Evolutionary conservation across 139 green algal species (phyloP).

Genomic region (Chlamydomonas sp.): DNA sequence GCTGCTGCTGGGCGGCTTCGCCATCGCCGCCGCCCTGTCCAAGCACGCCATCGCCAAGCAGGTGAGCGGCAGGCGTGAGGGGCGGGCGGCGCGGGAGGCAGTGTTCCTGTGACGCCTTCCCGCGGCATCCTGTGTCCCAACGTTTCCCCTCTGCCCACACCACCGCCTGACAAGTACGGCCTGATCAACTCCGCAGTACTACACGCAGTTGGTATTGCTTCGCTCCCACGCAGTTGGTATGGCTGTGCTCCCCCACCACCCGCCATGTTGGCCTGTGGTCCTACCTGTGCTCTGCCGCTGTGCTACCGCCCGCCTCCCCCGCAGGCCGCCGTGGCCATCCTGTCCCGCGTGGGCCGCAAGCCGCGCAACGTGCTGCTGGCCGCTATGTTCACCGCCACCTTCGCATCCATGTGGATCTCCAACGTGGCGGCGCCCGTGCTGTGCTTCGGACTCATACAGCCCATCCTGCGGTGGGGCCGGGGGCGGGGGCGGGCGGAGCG

Average conservation of each 20-base stretch:
- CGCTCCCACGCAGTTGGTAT: no score
- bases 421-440: conserved; percentile 85
- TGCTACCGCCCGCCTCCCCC: conserved; percentile 76
- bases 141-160: no score
- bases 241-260: no score
- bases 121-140: no score
- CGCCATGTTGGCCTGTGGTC: no score
- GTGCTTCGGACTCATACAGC: conserved; percentile 73
- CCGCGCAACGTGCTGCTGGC: conserved; percentile 73
- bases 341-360: conserved; percentile 60
- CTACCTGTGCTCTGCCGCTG: no score
- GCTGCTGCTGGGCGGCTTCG: conserved; percentile 81
- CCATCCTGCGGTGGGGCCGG: conserved; percentile 57
- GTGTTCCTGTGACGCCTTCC: no score
- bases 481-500: not conserved
- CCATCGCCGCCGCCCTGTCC: conserved; percentile 75
- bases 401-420: conserved; percentile 80
- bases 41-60: conserved; percentile 84
- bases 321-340: conserved; percentile 39
- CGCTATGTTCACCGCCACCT: conserved; percentile 76
- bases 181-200: no score
- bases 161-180: no score
- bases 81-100: not conserved
- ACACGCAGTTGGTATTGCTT: no score
- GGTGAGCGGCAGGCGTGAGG: conserved; percentile 1